Evolutionary conservation across 2,329 filamentous ascomycete genomes (phyloP), one percentile per base, ranked within the genome.

Genomic region (Decorospora gaudefroyi): DNA sequence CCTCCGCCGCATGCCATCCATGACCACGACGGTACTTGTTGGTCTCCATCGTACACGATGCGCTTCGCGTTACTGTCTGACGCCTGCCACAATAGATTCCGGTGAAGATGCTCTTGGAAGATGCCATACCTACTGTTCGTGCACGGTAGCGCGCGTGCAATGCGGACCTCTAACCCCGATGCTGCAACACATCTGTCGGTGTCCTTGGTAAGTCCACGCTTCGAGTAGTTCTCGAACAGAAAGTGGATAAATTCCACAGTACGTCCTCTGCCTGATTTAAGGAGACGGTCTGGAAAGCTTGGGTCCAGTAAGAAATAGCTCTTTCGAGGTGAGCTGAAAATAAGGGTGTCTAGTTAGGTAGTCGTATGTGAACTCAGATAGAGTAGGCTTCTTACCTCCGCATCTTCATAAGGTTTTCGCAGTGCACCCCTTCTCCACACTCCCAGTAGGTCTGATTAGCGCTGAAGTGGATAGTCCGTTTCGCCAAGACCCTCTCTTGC

Each of bases 1-100:
- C n/a, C n/a, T n/a, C n/a, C n/a, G n/a, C n/a, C n/a, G n/a, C n/a
- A n/a, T n/a, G n/a, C n/a, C n/a, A n/a, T n/a, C n/a, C n/a, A n/a
- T n/a, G n/a, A n/a, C 55, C 55, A 56, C 9, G 53, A 56, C 18
- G 53, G 53, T 25, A 55, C 46, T n/a, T n/a, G n/a, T n/a, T n/a
- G n/a, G 21, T 12, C 6, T 18, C 16, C 13, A 6, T 43, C 28
- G 23, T 47, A 41, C 21, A 2, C 12, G 31, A 55, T 53, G n/a
- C 25, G 12, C 22, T 47, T 13, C 19, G 51, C 26, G 23, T 39
- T 42, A 4, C 17, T 28, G 13, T 50, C 35, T 4, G 38, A 35
- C 11, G 35, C 18, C 15, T 44, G 32, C 52, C 52, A 58, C 2
- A 55, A 41, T 16, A 58, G 46, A 37, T 44, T 46, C 19, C 51